These are phyloP conservation scores for Leucocoprinus leucothites DNA, from an alignment of 768 basidiomycete species.

Conservation along the genomic window DNA sequence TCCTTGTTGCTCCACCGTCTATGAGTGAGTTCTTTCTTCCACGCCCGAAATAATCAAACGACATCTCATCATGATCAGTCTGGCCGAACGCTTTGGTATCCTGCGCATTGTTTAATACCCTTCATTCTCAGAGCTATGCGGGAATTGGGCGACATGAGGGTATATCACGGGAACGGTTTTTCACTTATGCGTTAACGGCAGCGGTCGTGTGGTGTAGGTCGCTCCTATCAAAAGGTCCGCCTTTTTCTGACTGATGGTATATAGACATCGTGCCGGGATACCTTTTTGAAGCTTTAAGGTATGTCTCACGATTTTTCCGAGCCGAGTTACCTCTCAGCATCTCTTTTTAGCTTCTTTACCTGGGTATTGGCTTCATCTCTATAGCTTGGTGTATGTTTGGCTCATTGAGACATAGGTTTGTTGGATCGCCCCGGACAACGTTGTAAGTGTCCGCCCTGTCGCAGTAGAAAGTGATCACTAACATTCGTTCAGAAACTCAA, in stretches of 20 bases:
- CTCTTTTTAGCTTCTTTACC: conserved; percentile 36
- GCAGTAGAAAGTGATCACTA: neutral
- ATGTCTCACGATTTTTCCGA: conserved; percentile 11
- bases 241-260: neutral
- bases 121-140: conserved; percentile 59
- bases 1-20: conserved; percentile 61
- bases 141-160: conserved; percentile 53
- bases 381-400: neutral
- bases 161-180: conserved; percentile 57
- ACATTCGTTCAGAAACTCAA: conserved; percentile 43
- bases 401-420: conserved; percentile 43
- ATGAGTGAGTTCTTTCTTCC: conserved; percentile 44
- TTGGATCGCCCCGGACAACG: conserved; percentile 60
- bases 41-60: neutral
- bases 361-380: conserved; percentile 32
- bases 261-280: conserved; percentile 62
- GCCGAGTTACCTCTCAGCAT: neutral
- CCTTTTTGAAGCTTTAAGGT: conserved; percentile 57
- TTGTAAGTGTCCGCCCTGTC: conserved; percentile 33
- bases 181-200: conserved; percentile 48
- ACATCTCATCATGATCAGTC: conserved; percentile 34
- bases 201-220: conserved; percentile 44
- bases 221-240: neutral
- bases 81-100: conserved; percentile 73
- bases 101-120: conserved; percentile 71